Base-by-base conservation (phyloP, 2,329 filamentous ascomycete genomes). In the Emydomyces testavorans region DNA sequence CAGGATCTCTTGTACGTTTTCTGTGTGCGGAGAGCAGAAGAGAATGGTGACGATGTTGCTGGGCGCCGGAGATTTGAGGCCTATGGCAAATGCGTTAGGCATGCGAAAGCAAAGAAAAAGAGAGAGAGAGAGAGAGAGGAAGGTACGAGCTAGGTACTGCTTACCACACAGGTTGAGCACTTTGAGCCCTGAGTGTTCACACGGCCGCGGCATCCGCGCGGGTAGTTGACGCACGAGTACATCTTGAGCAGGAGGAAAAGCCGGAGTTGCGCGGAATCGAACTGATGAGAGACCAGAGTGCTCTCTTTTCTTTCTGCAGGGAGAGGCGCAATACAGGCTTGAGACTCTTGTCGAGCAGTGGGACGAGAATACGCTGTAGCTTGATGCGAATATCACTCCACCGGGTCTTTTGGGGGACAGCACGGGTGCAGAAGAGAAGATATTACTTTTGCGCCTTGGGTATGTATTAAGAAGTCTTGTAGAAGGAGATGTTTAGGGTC, bases 161-260 rank as follows among this genome's bases (percentile, higher is more conserved):
- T 52, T 65, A 71, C 69, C 52, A 65, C 58, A 52, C 69, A 71
- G 54, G 70, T 68, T 29, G 61, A 52, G 56, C 69, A 71, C 56
- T 68, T 70, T 28, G 60, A 64, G 41, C 68, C 68, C 42, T 61
- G 55, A 31, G 60, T 58, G 54, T 71, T 70, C 51, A 63, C 66
- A 50, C 69, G 68, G 52, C 69, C 68, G 49, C 69, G 67, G 60
- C 69, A 71, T 39, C 69, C 69, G 43, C 69, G 67, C 48, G 68
- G 66, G 49, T 71, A 69, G 54, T 71, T 71, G 49, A 62, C 62
- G 60, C 69, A 71, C 24, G 69, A 71, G 60, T 64, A 71, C 69
- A 71, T 71, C 47, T 36, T 62, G 23, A 34, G 18, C 18, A 37
- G 42, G 7, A 24, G n/a, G 18, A 23, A 44, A 6, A 43, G 13